Conservation (phyloP, 768 basidiomycete species). For the Amanita inopinata region DNA sequence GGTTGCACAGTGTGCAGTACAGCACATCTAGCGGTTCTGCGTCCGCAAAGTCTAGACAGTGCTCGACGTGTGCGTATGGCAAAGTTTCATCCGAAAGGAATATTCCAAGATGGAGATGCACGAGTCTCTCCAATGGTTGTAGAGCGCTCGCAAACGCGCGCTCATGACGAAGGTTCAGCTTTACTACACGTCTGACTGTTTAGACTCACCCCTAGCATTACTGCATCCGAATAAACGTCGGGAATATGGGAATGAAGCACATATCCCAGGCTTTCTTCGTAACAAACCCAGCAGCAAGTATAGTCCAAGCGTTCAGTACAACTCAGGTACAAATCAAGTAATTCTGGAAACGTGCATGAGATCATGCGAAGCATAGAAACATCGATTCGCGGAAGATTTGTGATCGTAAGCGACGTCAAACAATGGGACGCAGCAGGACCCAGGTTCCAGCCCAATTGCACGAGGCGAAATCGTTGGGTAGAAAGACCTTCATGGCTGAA, state of each 20-base stretch:
- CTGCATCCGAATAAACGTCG: conserved; percentile 31
- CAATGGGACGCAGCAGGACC: conserved; percentile 19
- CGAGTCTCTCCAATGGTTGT: conserved; percentile 34
- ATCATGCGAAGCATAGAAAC: conserved; percentile 35
- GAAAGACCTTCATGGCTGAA: conserved; percentile 32
- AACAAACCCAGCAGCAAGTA: conserved; percentile 55
- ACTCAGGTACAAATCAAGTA: conserved; percentile 43
- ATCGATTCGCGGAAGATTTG: conserved; percentile 50
- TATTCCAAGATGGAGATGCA: conserved; percentile 48
- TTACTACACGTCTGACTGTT: neutral
- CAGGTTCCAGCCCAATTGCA: conserved; percentile 24
- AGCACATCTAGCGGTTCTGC: neutral
- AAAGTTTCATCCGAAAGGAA: conserved; percentile 49
- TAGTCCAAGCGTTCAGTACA: conserved; percentile 49
- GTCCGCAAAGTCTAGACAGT: conserved; percentile 13
- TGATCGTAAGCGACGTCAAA: conserved; percentile 41
- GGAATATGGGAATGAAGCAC: conserved; percentile 57
- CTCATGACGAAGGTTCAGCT: no score
- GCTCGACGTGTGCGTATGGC: conserved; percentile 36
- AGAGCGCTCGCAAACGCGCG: conserved; percentile 32
- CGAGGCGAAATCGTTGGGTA: conserved; percentile 31
- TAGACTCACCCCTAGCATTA: conserved; percentile 42
- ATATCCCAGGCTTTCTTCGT: conserved; percentile 47
- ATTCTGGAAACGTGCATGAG: conserved; percentile 32
- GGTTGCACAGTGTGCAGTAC: neutral